Evolutionary conservation across 352 stramenopile genomes (phyloP).

Genomic region (Pseudoperonospora humuli): DNA sequence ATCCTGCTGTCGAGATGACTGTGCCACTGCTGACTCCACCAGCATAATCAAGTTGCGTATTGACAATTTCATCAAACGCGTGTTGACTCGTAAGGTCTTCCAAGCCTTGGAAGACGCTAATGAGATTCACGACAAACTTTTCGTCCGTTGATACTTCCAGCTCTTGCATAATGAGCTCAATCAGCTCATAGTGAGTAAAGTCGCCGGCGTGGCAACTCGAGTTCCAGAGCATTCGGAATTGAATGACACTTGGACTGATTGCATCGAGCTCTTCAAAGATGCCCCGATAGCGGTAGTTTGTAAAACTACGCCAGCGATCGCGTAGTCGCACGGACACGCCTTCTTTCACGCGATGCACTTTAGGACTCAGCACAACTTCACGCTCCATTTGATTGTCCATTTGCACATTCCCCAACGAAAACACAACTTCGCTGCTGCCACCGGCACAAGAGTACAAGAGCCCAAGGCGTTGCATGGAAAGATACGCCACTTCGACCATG

Average conservation of each 20-base stretch:
- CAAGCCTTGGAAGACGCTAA: conserved; percentile 84
- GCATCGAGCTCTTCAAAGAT: conserved; percentile 75
- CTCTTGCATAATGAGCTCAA: conserved; percentile 84
- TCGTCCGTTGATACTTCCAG: conserved; percentile 86
- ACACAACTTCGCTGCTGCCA: conserved; percentile 73
- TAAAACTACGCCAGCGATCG: conserved; percentile 76
- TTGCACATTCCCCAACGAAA: conserved; percentile 79
- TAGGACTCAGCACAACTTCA: conserved; percentile 75
- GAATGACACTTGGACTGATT: conserved; percentile 60
- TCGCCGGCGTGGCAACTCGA: conserved; percentile 63
- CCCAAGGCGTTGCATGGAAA: conserved; percentile 71
- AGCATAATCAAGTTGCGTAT: conserved; percentile 65
- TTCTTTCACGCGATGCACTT: conserved; percentile 79
- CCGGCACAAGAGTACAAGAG: conserved; percentile 72
- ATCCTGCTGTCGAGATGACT: conserved; percentile 14
- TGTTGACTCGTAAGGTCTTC: conserved; percentile 64
- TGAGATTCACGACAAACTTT: conserved; percentile 87
- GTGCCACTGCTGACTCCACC: conserved; percentile 12
- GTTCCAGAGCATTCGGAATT: conserved; percentile 86
- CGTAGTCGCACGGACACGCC: conserved; percentile 78
- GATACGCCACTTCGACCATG: conserved; percentile 83
- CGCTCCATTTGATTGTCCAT: conserved; percentile 89
- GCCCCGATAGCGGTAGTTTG: conserved; percentile 78
- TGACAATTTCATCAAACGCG: conserved; percentile 75
- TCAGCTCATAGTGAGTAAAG: conserved; percentile 79